Evolutionary conservation across 2,329 filamentous ascomycete species (phyloP).

Genomic region (Alternaria panax): DNA sequence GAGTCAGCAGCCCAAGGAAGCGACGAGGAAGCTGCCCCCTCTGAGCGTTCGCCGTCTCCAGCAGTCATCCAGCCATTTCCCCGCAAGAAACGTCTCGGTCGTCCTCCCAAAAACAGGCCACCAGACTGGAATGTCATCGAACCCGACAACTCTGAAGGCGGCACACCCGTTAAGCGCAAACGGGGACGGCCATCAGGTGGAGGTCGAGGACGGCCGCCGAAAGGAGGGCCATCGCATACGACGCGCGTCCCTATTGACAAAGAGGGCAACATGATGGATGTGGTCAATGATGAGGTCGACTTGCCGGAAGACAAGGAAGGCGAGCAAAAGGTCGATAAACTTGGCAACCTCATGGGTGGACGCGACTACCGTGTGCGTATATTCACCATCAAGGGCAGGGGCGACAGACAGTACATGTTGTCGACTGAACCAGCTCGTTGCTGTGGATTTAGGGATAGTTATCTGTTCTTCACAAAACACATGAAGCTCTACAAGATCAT

Average conservation of each 20-base stretch:
- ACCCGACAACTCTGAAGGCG: conserved; percentile 57
- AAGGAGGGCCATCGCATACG: conserved; percentile 75
- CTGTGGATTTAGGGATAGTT: conserved; percentile 96
- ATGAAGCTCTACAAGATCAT: conserved; percentile 97
- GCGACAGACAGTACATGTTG: conserved; percentile 92
- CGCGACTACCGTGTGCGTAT: conserved; percentile 95
- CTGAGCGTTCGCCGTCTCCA: conserved; percentile 56
- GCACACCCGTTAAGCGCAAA: conserved; percentile 58
- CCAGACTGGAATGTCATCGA: conserved; percentile 73
- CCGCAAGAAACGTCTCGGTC: conserved; percentile 77
- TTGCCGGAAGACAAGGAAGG: conserved; percentile 87
- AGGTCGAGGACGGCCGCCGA: conserved; percentile 75
- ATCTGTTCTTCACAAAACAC: conserved; percentile 99
- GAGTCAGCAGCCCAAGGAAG: conserved; percentile 58
- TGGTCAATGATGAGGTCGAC: conserved; percentile 89
- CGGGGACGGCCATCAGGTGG: conserved; percentile 59
- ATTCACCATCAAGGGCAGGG: conserved; percentile 86
- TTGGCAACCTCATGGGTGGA: conserved; percentile 80
- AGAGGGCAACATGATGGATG: conserved; percentile 89
- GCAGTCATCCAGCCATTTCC: conserved; percentile 65
- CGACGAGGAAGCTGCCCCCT: conserved; percentile 53
- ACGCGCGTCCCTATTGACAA: conserved; percentile 89
- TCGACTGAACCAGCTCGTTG: conserved; percentile 97
- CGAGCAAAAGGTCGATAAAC: conserved; percentile 91
- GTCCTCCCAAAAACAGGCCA: conserved; percentile 84